Conservation (phyloP, 2,329 filamentous ascomycete genomes). For the Endothia cerciana region DNA sequence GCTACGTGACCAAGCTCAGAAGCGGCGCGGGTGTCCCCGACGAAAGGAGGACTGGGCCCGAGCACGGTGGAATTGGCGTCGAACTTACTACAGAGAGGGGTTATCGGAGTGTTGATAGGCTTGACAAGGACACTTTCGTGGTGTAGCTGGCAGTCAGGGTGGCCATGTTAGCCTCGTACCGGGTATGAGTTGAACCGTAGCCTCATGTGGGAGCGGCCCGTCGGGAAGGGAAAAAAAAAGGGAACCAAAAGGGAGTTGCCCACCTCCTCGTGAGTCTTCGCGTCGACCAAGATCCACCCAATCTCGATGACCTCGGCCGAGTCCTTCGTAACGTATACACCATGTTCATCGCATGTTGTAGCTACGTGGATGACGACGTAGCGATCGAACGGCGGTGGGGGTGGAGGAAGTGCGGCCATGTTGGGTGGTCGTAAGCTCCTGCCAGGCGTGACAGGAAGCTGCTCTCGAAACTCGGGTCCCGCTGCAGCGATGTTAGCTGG, state of each 20-base stretch:
- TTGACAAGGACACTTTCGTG: slow-evolving; percentile 97
- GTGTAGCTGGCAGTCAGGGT: slow-evolving; percentile 67
- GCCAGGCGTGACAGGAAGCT: slow-evolving; percentile 14
- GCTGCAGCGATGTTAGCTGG: slow-evolving; percentile 20
- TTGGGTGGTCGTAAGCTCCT: slow-evolving; percentile 17
- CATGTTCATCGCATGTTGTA: slow-evolving; percentile 98
- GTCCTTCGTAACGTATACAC: slow-evolving; percentile 98
- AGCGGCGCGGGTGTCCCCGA: not conserved
- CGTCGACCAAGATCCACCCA: slow-evolving; percentile 94
- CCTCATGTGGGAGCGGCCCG: slow-evolving; percentile 19
- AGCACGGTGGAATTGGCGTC: slow-evolving; percentile 21
- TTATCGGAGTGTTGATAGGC: slow-evolving; percentile 98
- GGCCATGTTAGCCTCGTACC: slow-evolving; percentile 7
- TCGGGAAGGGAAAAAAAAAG: slow-evolving; percentile 5
- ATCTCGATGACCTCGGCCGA: slow-evolving; percentile 99
- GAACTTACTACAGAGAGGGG: slow-evolving; percentile 94
- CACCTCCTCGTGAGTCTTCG: slow-evolving; percentile 92
- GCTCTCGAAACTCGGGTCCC: slow-evolving; percentile 16
- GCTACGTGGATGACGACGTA: slow-evolving; percentile 98
- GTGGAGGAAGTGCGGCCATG: slow-evolving; percentile 55
- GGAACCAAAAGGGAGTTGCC: slow-evolving; percentile 43
- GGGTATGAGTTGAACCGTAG: not conserved
- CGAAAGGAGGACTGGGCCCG: not conserved
- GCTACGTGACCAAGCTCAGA: not conserved
- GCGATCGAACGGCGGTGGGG: slow-evolving; percentile 80